Evolutionary conservation across 2,329 filamentous ascomycete genomes (phyloP), one percentile per base, ranked within the genome.

Genomic region (Fonsecaea multimorphosa): DNA sequence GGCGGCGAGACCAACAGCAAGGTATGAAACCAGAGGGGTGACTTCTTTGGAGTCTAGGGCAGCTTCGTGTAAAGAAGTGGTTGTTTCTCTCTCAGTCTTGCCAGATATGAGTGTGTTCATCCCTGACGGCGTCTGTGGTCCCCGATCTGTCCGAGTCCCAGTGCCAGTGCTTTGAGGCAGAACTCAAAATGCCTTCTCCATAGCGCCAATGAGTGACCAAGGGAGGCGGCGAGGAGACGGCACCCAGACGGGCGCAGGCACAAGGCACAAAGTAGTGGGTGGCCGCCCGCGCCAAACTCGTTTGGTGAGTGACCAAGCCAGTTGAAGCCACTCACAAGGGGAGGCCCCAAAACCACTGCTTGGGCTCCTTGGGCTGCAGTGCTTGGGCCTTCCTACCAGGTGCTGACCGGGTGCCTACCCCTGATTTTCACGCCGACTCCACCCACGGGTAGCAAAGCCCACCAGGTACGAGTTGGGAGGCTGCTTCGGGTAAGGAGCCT

Each of bases 301-400:
- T 36, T 64, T 64, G 34, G 62, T 60, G 62, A 32, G 32, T 51
- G 36, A 22, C 29, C 62, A 40, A 64, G 62, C 62, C 62, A 60
- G 57, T 55, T 36, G 34, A 40, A 64, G 62, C 62, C 62, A 60
- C 62, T 55, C 51, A 46, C 34, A 12, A 14, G 24, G 8, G 19
- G 14, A 8, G 9, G 19, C 22, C 38, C 44, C 2, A 49, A 49
- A 49, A 49, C 8, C 44, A 49, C 44, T 27, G 38, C 22, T 49
- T 49, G 22, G 44, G 19, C 19, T 49, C 19, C 22, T 49, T 49
- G 22, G 44, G 19, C 19, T 49, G 8, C 44, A 49, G 19, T 27
- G 38, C 22, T 49, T 49, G 22, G 44, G 19, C 19, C 27, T 9
- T 31, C 29, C 29, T 31, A 34, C 32, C 32, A 34, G 32, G 32